Base-by-base conservation (phyloP, 2,329 filamentous ascomycete species). In the Cyclaneusma minus region DNA sequence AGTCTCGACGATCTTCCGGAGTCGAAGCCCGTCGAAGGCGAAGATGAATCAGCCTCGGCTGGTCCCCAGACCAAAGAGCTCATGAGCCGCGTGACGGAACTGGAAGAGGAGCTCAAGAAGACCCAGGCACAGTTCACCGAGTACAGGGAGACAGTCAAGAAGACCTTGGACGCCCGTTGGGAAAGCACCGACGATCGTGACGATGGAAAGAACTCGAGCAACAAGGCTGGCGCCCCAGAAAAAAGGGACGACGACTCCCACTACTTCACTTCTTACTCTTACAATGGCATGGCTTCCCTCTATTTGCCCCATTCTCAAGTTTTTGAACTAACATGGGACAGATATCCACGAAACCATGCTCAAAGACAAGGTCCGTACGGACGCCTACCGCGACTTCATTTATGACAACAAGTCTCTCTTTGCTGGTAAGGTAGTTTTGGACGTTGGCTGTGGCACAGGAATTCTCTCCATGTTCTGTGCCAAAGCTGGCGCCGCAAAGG, bases 261-360 rank as follows among this genome's bases (percentile, higher is more conserved):
- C 36, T 77, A 77, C 40, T 77, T 76, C 40, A 60, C 62, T 13
- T 72, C 68, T 1, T 77, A 77, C 45, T 62, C 68, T 9, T 65
- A 65, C 44, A 85, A 64, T 68, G 70, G 11, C 75, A 68, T 37
- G 38, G 35, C 6, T 27, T 21, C 20, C 34, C 28, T 29, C 11
- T 22, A 12, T 19, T 26, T 13, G 13, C 13, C 9, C 15, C 10
- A 16, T 27, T n/a, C 13, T 16, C 12, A 19, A 16, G 16, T 22
- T 17, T 18, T 17, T 13, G 20, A 21, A 22, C 29, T 37, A 30
- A 38, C 24, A 23, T 22, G 15, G 6, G 10, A 3, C 45, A 79
- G 81, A 83, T 30, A 94, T 95, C 29, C 85, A 95, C 49, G 83
- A 93, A 47, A 84, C 79, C 6, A 95, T 95, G 85, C 65, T 95